Evolutionary conservation across 169 alveolate species (phyloP).

Genomic region (Plasmodium sp.): DNA sequence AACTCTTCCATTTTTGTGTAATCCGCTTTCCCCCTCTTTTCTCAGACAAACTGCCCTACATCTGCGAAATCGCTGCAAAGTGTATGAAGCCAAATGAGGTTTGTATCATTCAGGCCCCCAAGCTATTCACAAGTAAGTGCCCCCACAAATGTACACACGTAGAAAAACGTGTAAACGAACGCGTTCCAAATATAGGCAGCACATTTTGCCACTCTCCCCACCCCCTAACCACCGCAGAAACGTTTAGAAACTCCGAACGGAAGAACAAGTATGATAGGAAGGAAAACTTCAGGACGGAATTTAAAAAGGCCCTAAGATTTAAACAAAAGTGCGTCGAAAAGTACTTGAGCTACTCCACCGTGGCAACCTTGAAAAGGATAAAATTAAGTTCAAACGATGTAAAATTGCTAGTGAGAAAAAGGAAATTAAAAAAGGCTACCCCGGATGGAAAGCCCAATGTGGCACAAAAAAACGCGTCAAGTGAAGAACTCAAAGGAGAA

Average conservation of each 20-base stretch:
- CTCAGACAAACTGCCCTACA: constrained; percentile 59
- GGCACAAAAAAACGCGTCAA: background rate
- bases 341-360: constrained; percentile 3
- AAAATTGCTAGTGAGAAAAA: constrained; percentile 29
- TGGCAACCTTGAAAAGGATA: constrained; percentile 1
- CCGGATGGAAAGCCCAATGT: background rate
- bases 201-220: background rate
- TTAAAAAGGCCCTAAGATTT: constrained; percentile 48
- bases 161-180: background rate
- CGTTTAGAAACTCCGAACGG: constrained; percentile 51
- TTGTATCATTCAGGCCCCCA: constrained; percentile 67
- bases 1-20: background rate
- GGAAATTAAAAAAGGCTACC: background rate
- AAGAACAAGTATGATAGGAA: constrained; percentile 51
- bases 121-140: constrained; percentile 31
- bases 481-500: background rate
- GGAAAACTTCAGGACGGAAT: constrained; percentile 63
- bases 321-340: constrained; percentile 61
- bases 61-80: constrained; percentile 62
- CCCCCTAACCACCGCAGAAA: constrained; percentile 10
- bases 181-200: background rate
- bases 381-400: constrained; percentile 55
- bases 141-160: background rate
- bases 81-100: constrained; percentile 69
- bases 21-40: background rate